Base-by-base conservation (phyloP, 305 asterid genomes). In the Stenogyne calaminthoides region DNA sequence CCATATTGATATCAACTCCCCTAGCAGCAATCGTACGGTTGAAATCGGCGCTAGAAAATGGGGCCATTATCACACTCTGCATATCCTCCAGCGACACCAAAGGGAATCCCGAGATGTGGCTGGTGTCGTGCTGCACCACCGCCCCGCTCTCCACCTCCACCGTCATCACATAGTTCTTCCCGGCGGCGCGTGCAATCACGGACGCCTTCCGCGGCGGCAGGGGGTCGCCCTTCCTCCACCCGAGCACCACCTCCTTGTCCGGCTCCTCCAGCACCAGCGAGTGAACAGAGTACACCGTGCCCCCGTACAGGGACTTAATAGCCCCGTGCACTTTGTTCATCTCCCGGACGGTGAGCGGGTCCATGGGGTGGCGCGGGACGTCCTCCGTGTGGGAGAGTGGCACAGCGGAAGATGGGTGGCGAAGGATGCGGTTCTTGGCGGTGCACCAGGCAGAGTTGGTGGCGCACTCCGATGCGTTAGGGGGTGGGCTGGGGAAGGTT, bases 211-310 rank as follows among this genome's bases (percentile, higher is more conserved):
- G 76, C 10, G 79, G 74, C 7, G 90, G 92, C 2, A 89, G 80
- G 0, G 78, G 71, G 0, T 85, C 82, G 1, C 86, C 87, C 71
- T 83, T 72, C 37, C 10, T 57, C 96, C 97, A 89, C 7, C 25
- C 20, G 11, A 76, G 73, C 37, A 91, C 92, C 63, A 59, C 74
- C 27, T 55, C 40, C 79, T 89, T 91, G 15, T 84, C 91, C 5
- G 97, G 93, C 47, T 91, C 94, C 20, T 83, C 89, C 8, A 89
- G 80, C 1, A 85, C 83, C 69, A 86, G 73, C 4, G 88, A 91
- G 79, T 88, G 97, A 47, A 91, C 83, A 0, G 89, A 46, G 78
- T 86, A 86, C 6, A 67, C 76, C 1, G 76, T 44, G 6, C 55
- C 58, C 12, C 9, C 37, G 78, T 72, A 86, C 58, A 65, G 9